phyloP scores from a whole-genome alignment of 2,329 filamentous ascomycete species.

The Fusarium chlamydosporum region DNA sequence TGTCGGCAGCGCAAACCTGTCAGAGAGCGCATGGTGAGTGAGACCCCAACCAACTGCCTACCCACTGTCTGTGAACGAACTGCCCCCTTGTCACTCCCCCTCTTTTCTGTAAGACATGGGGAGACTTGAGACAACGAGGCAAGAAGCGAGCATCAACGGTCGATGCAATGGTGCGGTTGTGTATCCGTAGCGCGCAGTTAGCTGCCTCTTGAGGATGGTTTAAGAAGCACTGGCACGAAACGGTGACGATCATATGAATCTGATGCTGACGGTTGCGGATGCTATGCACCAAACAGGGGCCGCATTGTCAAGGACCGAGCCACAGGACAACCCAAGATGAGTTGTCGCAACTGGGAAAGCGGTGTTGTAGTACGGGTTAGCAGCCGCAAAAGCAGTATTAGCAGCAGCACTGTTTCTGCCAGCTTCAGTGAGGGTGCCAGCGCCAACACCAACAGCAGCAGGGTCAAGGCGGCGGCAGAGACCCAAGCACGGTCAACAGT shows the following conservation, averaged over 20 bases:
- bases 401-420: constrained; percentile 21
- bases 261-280: constrained; percentile 46
- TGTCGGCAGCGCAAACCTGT: constrained; percentile 90
- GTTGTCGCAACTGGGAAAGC: constrained; percentile 95
- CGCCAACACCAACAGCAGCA: constrained; percentile 18
- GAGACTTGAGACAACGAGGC: constrained; percentile 43
- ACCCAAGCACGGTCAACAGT: constrained; percentile 40
- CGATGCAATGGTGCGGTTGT: constrained; percentile 40
- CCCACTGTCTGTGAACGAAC: constrained; percentile 1
- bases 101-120: constrained; percentile 45
- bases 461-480: constrained; percentile 42
- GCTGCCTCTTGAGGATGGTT: constrained; percentile 39
- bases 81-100: constrained; percentile 14
- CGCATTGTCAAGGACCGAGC: constrained; percentile 77
- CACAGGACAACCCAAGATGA: constrained; percentile 79
- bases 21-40: constrained; percentile 88
- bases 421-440: constrained; percentile 31
- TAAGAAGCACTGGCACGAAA: constrained; percentile 38
- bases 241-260: constrained; percentile 43
- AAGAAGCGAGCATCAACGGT: constrained; percentile 43
- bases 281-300: constrained; percentile 70
- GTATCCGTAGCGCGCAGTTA: constrained; percentile 34
- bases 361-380: constrained; percentile 81
- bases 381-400: constrained; percentile 34
- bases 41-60: constrained; percentile 22